Percentiles rank a stretch among this genome's conserved stretches.
These are phyloP conservation scores for Xylaria hypoxylon DNA, from an alignment of 2,329 filamentous ascomycete species.

Conservation along the genomic window DNA sequence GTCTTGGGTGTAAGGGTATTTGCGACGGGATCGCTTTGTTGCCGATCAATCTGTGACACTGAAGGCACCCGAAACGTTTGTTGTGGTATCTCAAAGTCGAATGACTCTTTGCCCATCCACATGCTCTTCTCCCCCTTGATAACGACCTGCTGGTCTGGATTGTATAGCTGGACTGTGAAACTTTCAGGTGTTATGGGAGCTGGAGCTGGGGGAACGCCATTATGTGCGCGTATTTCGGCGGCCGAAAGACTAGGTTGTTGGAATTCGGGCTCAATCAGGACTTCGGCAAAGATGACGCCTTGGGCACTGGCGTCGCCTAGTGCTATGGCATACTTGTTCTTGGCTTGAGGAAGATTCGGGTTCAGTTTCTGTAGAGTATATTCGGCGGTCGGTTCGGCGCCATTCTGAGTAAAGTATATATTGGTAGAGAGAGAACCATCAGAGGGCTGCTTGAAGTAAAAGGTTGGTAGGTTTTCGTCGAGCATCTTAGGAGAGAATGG, in stretches of 20 bases:
- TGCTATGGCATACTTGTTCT: constrained; percentile 87
- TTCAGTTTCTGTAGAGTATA: constrained; percentile 85
- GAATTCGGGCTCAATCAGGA: constrained; percentile 87
- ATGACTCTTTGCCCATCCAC: constrained; percentile 83
- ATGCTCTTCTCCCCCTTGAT: constrained; percentile 78
- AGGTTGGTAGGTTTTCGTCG: constrained; percentile 91
- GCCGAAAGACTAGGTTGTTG: constrained; percentile 83
- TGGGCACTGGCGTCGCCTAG: constrained; percentile 84
- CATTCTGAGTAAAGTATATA: constrained; percentile 75
- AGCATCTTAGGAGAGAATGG: constrained; percentile 69
- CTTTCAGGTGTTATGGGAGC: constrained; percentile 79
- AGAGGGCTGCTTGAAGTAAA: constrained; percentile 64
- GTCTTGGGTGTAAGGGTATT: constrained; percentile 75
- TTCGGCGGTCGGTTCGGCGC: constrained; percentile 80
- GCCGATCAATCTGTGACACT: constrained; percentile 79
- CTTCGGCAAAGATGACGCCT: constrained; percentile 87
- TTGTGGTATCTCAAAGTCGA: constrained; percentile 94
- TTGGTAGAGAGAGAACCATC: constrained; percentile 67
- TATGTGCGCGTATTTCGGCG: constrained; percentile 80
- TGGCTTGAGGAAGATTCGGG: constrained; percentile 74
- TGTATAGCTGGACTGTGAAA: constrained; percentile 91
- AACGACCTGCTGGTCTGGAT: constrained; percentile 84
- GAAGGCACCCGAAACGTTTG: constrained; percentile 86
- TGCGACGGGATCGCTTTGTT: constrained; percentile 68
- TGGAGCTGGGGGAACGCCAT: constrained; percentile 72